Evolutionary conservation across 1,139 yeast species (phyloP).

Genomic region (Taphrina betulina): DNA sequence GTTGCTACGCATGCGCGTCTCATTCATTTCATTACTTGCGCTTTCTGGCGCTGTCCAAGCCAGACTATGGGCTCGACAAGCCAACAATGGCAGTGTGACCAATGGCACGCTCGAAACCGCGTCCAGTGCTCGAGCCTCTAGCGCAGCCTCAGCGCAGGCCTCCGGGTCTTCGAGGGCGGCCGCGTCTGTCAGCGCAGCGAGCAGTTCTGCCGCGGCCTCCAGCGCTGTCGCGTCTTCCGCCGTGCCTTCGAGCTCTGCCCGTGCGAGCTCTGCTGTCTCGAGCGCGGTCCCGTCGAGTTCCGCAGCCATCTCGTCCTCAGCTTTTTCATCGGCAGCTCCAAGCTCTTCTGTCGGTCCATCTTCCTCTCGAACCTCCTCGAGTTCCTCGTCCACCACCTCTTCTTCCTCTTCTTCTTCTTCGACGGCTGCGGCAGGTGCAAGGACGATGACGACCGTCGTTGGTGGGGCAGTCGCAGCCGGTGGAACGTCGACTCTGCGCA

Average conservation of each 20-base stretch:
- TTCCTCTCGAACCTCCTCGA: neutral
- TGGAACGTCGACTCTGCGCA: constrained; percentile 13
- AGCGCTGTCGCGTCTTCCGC: no score
- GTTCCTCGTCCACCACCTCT: neutral
- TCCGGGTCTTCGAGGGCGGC: no score
- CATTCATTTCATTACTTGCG: neutral
- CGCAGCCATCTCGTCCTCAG: neutral
- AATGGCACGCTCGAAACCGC: neutral
- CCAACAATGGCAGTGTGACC: constrained; percentile 2
- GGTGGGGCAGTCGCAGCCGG: constrained; percentile 14
- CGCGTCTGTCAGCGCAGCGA: no score
- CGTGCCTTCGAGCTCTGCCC: constrained; percentile 1
- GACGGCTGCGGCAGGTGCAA: constrained; percentile 15
- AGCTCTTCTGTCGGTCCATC: neutral
- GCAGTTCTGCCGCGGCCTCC: no score
- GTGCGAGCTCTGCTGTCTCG: no score
- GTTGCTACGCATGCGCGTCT: constrained; percentile 7
- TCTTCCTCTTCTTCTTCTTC: neutral
- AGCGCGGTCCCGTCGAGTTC: constrained; percentile 3
- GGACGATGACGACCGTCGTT: constrained; percentile 21
- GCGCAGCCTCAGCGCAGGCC: no score
- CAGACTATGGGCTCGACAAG: constrained; percentile 13
- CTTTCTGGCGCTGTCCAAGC: constrained; percentile 1
- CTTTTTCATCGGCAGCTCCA: neutral
- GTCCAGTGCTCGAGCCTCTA: neutral